A percentile compares a stretch with the other conserved stretches of the same genome.
Evolutionary conservation across 2,329 filamentous ascomycete species (phyloP).

Genomic region (Aphanocladium album): DNA sequence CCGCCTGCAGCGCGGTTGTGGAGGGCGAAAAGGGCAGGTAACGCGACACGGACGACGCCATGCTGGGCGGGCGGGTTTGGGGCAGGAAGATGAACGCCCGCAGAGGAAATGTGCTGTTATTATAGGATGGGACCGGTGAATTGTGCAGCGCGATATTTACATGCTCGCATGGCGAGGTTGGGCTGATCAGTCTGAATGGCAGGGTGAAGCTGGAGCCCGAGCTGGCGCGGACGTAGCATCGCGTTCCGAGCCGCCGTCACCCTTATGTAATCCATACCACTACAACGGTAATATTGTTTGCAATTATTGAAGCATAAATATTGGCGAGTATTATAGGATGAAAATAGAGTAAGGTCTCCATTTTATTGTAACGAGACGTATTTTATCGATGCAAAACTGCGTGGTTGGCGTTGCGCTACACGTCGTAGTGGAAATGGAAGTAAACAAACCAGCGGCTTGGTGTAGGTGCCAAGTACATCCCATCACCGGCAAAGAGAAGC

Average conservation of each 20-base stretch:
- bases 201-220: neutral
- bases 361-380: no score
- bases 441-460: no score
- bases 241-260: slow-evolving; percentile 4
- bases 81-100: neutral
- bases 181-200: neutral
- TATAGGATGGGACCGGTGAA: neutral
- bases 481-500: no score
- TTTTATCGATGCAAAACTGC: no score
- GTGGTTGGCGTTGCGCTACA: no score
- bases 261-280: slow-evolving; percentile 12
- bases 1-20: slow-evolving; percentile 57
- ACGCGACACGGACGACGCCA: slow-evolving; percentile 35
- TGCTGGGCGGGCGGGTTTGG: slow-evolving; percentile 17
- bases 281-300: neutral
- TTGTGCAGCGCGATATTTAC: neutral
- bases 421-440: no score
- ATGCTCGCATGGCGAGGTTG: slow-evolving; percentile 8
- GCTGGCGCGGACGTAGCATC: slow-evolving; percentile 12
- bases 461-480: no score
- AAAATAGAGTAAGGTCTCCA: no score
- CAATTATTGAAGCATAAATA: no score
- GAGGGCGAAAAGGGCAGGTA: slow-evolving; percentile 54
- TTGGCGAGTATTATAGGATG: no score
- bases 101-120: neutral